Evolutionary conservation across 345 rosid species (phyloP), one percentile per base, ranked within the genome.

Genomic region (Raphanus sativus): DNA sequence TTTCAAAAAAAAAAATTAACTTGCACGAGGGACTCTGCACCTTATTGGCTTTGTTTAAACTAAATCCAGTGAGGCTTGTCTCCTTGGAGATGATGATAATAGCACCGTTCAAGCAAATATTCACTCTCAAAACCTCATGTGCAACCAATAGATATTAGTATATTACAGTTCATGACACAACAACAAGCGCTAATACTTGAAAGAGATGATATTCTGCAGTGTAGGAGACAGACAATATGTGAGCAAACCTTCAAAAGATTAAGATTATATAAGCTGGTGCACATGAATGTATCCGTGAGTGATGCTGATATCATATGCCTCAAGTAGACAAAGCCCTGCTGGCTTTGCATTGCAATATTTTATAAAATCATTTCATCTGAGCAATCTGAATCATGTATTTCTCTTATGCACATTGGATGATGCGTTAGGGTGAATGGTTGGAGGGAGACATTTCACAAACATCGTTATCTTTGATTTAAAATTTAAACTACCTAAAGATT

Each of bases 401-500:
- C 30, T 60, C 4, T 59, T 55, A 58, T 66, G 56, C 54, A 40
- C 24, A 48, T n/a, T 4, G 30, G 52, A 30, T 61, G 79, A 56
- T 59, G 30, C 42, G 15, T 52, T 63, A 34, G 9, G 32, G 17
- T 63, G 60, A 8, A 17, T 70, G 52, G 72, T 33, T 68, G 67
- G 71, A 70, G 50, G 70, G 60, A 40, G 71, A 77, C 76, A 77
- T n/a, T 71, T 48, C 67, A 38, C 3, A 71, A 70, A 71, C 76
- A 77, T 77, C 17, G 48, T 62, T 54, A 8, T 33, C 17, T 26
- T 34, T 52, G 1, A 70, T 77, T 52, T 9, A 36, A 12, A 5
- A 60, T 8, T 34, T 63, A 30, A 63, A 38, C 75, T 69, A 71
- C 61, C 26, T 2, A 10, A 34, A 61, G 69, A 24, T 62, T 33